Evolutionary conservation across 305 asterid genomes (phyloP).

Genomic region (Fraxinus albicans): DNA sequence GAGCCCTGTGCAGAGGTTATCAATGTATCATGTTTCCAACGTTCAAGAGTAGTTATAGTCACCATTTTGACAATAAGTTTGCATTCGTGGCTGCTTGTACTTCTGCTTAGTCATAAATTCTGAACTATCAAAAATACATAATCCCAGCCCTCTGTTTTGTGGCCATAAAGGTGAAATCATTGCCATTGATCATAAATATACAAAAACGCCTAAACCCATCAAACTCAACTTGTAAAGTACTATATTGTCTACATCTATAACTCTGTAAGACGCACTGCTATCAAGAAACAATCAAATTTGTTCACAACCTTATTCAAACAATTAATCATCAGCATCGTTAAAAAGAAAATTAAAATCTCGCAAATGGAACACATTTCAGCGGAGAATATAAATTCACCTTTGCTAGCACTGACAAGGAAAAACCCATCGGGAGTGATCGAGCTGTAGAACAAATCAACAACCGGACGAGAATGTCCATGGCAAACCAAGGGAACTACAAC

Average conservation of each 20-base stretch:
- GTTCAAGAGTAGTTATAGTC: not conserved
- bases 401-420: conserved; percentile 51
- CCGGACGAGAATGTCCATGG: conserved; percentile 50
- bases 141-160: not conserved
- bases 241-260: not conserved
- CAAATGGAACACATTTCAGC: not conserved
- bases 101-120: not conserved
- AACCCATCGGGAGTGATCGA: conserved; percentile 45
- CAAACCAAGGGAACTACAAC: conserved; percentile 40
- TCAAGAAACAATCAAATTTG: not conserved
- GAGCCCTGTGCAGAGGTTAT: not conserved
- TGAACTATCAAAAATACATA: not conserved
- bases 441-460: conserved; percentile 47
- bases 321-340: not conserved
- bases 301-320: not conserved
- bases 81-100: not conserved
- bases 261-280: not conserved
- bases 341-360: not conserved
- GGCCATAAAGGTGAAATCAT: not conserved
- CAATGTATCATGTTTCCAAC: not conserved
- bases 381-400: conserved; percentile 26
- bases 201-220: not conserved
- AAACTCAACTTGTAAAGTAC: not conserved
- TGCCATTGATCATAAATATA: not conserved
- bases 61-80: not conserved